Evolutionary conservation across 176 grass and related monocot species (phyloP), one percentile per base, ranked within the genome.

Genomic region (Oryza nivara): DNA sequence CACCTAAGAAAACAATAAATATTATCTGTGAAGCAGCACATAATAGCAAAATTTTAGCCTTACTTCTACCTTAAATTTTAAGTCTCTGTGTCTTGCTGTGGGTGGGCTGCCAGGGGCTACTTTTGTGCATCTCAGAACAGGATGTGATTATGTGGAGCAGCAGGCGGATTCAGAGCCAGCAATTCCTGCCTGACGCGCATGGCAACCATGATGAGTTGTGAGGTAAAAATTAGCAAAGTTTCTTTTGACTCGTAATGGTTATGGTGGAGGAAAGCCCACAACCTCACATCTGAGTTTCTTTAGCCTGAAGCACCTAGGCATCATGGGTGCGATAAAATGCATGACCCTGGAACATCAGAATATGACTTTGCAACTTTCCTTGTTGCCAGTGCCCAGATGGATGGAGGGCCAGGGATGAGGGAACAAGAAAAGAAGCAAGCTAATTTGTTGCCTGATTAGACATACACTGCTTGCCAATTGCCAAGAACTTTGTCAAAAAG

Each of bases 341-440:
- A 81, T 80, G 51, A 40, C 72, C 65, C 17, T 58, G 41, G 70
- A 81, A 69, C 78, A 88, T 74, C 58, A 84, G 70, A 76, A 49
- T 71, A 83, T 38, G 6, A 82, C 79, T 44, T 66, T 70, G 28
- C 40, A 34, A 35, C 86, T 91, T 94, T 94, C 75, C 89, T 76
- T 63, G 72, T 89, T 89, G 86, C 89, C 92, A 89, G 74, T 91
- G 71, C 75, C 83, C 28, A 77, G 74, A 84, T 78, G 81, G 74
- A 86, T 35, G 75, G 34, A 89, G 83, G 70, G 76, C 68, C 71
- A 83, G 20, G 65, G 52, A 63, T 23, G 20, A 58, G 32, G 82
- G 72, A 89, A 65, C 36, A 12, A 32, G 49, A 76, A 89, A 85
- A 85, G 70, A 34, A 72, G 52, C 17, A 81, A 81, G 48, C 65